These are phyloP conservation scores for Aspergillus heteromorphus DNA, from an alignment of 495 filamentous ascomycete species.

Conservation along the genomic window DNA sequence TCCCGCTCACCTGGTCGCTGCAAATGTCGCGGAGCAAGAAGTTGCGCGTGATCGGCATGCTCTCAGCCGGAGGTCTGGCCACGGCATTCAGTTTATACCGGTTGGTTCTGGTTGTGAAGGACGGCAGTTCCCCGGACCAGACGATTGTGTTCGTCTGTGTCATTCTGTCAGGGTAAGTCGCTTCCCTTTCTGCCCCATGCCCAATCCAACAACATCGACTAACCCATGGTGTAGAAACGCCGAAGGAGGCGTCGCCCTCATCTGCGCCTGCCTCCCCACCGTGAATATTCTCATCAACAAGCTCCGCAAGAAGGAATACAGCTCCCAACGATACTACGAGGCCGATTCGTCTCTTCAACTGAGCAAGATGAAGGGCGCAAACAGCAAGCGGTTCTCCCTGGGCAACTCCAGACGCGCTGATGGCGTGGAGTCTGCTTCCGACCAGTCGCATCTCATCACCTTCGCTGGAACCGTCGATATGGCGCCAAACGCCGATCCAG, in stretches of 20 bases:
- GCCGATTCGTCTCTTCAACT: constrained; percentile 25
- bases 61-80: constrained; percentile 43
- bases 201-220: not conserved
- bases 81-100: constrained; percentile 43
- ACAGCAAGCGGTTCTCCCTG: constrained; percentile 12
- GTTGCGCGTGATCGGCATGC: constrained; percentile 39
- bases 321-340: constrained; percentile 29
- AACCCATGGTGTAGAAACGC: constrained; percentile 31
- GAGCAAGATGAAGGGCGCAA: constrained; percentile 20
- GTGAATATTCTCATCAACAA: constrained; percentile 34
- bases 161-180: constrained; percentile 41
- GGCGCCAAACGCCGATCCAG: constrained; percentile 10
- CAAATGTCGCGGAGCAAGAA: constrained; percentile 43
- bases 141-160: constrained; percentile 40
- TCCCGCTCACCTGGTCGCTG: constrained; percentile 43
- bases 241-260: constrained; percentile 43
- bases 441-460: constrained; percentile 34
- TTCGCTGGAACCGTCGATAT: constrained; percentile 25
- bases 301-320: constrained; percentile 25
- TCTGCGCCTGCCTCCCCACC: constrained; percentile 43
- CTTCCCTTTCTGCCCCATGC: no score
- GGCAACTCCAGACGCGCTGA: constrained; percentile 15
- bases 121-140: constrained; percentile 27
- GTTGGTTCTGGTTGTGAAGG: constrained; percentile 34
- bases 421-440: constrained; percentile 22